These are phyloP conservation scores for Neoscytalidium dimidiatum DNA, from an alignment of 2,329 filamentous ascomycete species.

Conservation along the genomic window DNA sequence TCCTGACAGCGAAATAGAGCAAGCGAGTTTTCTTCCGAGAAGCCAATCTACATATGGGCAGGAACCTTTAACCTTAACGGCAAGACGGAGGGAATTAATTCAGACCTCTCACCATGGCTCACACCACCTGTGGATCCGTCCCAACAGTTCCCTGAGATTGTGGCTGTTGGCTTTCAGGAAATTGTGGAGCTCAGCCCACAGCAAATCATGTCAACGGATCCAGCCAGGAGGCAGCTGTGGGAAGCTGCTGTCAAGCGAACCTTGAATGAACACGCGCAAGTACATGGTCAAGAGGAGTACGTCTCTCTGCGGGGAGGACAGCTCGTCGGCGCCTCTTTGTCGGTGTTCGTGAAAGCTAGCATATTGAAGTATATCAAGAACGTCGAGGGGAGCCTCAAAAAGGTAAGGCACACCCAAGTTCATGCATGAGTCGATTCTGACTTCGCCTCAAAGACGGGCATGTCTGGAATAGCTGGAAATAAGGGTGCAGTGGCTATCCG, in stretches of 20 bases:
- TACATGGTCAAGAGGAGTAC: conserved; percentile 72
- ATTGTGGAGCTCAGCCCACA: conserved; percentile 98
- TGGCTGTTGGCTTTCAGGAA: conserved; percentile 93
- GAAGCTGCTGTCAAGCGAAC: conserved; percentile 77
- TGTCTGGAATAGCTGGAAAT: conserved; percentile 97
- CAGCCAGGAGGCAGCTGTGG: conserved; percentile 81
- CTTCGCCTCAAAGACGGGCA: conserved; percentile 62
- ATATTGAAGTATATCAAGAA: conserved; percentile 85
- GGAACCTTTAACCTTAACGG: conserved; percentile 97
- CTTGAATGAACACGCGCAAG: conserved; percentile 70
- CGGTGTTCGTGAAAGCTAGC: conserved; percentile 84
- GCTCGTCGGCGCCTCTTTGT: conserved; percentile 88
- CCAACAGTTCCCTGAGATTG: conserved; percentile 74
- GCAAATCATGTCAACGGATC: conserved; percentile 98
- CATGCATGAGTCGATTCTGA: conserved; percentile 19
- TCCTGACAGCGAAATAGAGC: conserved; percentile 40
- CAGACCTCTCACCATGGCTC: conserved; percentile 85
- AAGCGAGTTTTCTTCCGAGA: conserved; percentile 72
- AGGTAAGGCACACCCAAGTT: conserved; percentile 47
- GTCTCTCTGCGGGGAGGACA: conserved; percentile 89
- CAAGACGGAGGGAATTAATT: conserved; percentile 71
- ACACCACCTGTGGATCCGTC: conserved; percentile 64
- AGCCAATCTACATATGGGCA: conserved; percentile 76
- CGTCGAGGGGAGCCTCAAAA: conserved; percentile 94
- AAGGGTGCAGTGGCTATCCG: conserved; percentile 97